These are phyloP conservation scores for Panaeolus papilionaceus DNA, from an alignment of 768 basidiomycete genomes.

Conservation along the genomic window DNA sequence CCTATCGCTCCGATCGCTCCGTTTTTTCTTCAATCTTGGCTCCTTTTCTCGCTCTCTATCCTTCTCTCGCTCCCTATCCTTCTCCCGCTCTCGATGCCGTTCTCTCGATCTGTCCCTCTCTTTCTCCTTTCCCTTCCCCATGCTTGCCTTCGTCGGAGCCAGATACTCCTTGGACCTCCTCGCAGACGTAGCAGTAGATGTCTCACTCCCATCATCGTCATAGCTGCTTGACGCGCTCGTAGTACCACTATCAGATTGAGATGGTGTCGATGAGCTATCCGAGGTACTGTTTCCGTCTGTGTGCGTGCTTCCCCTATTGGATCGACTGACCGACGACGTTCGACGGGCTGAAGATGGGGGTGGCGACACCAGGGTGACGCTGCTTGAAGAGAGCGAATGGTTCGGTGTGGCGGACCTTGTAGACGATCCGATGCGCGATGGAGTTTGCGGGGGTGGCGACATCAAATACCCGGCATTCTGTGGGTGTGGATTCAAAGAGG, in stretches of 20 bases:
- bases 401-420: not conserved
- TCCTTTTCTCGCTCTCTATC: not conserved
- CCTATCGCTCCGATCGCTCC: no score
- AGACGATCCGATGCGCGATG: not conserved
- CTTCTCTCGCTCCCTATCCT: not conserved
- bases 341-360: not conserved
- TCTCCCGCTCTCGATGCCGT: not conserved
- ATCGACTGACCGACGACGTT: not conserved
- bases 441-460: not conserved
- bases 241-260: not conserved
- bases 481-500: not conserved
- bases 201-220: not conserved
- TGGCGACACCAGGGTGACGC: not conserved
- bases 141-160: not conserved
- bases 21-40: not conserved
- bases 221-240: not conserved
- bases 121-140: not conserved
- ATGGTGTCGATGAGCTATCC: not conserved
- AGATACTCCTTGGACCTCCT: not conserved
- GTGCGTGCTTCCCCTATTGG: not conserved
- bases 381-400: not conserved
- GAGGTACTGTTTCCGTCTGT: not conserved
- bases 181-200: not conserved
- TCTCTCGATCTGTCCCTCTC: not conserved
- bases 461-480: not conserved